phyloP scores from a whole-genome alignment of 192 early-diverging fungal genomes.

The Spinellus fusiger region DNA sequence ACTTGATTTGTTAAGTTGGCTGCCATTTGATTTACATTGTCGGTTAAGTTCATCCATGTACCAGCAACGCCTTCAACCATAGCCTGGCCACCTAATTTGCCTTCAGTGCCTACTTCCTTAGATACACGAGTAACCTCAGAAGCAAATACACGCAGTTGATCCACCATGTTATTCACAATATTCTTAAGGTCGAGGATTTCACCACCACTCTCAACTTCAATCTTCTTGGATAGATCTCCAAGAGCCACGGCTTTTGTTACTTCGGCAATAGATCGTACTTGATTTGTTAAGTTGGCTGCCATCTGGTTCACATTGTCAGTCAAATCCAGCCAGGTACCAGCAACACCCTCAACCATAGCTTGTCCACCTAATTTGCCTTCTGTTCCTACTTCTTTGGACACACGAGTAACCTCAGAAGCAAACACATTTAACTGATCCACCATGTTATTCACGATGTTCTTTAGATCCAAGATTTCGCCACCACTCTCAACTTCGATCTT shows the following conservation, averaged over 20 bases:
- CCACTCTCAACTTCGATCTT: constrained; percentile 43
- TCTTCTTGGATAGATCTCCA: constrained; percentile 55
- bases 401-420: constrained; percentile 60
- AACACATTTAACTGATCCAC: constrained; percentile 39
- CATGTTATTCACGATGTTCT: constrained; percentile 49
- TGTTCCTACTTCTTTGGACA: constrained; percentile 66
- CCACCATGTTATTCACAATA: constrained; percentile 66
- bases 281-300: constrained; percentile 41
- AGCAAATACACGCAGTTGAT: constrained; percentile 45
- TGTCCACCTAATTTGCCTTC: constrained; percentile 59
- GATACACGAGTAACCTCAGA: constrained; percentile 25
- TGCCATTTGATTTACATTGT: constrained; percentile 54
- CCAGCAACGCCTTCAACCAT: constrained; percentile 34
- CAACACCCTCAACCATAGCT: constrained; percentile 36
- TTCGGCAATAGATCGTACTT: constrained; percentile 60
- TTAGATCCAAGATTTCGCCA: constrained; percentile 52
- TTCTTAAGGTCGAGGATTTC: constrained; percentile 62
- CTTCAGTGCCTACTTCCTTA: constrained; percentile 38
- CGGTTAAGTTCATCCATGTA: constrained; percentile 52
- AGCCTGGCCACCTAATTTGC: constrained; percentile 39
- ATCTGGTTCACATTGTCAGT: constrained; percentile 44
- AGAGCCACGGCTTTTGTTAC: constrained; percentile 54
- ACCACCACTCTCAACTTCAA: constrained; percentile 55
- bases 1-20: constrained; percentile 46
- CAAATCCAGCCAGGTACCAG: constrained; percentile 36